These are phyloP conservation scores for Parastagonospora avenae DNA, from an alignment of 2,329 filamentous ascomycete genomes.

Conservation along the genomic window DNA sequence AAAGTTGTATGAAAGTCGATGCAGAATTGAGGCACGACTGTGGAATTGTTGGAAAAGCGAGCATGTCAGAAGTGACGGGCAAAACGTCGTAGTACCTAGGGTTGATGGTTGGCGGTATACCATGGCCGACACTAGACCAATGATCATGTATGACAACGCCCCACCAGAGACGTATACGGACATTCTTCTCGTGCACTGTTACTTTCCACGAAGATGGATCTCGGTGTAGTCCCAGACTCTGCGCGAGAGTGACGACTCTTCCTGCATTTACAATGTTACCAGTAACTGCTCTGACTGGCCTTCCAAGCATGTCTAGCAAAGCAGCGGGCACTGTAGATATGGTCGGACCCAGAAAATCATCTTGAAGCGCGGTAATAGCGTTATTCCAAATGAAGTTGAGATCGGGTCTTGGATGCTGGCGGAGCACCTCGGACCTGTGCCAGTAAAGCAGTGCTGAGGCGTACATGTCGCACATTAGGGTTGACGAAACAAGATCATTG, in stretches of 20 bases:
- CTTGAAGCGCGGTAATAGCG: conserved; percentile 20
- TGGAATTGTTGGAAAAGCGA: neutral
- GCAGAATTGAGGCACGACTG: neutral
- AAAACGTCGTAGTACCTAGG: conserved; percentile 20
- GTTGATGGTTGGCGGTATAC: conserved; percentile 22
- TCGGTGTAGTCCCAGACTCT: conserved; percentile 23
- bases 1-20: conserved; percentile 19
- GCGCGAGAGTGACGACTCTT: conserved; percentile 24
- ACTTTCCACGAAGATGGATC: conserved; percentile 19
- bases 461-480: conserved; percentile 23
- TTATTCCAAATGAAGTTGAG: conserved; percentile 25
- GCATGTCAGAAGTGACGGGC: conserved; percentile 2
- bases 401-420: conserved; percentile 12
- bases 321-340: conserved; percentile 25
- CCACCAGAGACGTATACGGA: conserved; percentile 28
- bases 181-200: conserved; percentile 17
- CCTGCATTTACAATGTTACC: conserved; percentile 27
- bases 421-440: conserved; percentile 13
- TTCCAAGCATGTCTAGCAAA: conserved; percentile 23
- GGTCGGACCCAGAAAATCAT: conserved; percentile 25
- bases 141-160: conserved; percentile 26
- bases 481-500: conserved; percentile 17
- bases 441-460: conserved; percentile 20
- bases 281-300: conserved; percentile 21
- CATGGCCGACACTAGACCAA: conserved; percentile 28